A percentile compares a stretch with the other conserved stretches of the same genome.
Evolutionary conservation across 2,329 filamentous ascomycete species (phyloP).

Genomic region (Monilinia fructigena): DNA sequence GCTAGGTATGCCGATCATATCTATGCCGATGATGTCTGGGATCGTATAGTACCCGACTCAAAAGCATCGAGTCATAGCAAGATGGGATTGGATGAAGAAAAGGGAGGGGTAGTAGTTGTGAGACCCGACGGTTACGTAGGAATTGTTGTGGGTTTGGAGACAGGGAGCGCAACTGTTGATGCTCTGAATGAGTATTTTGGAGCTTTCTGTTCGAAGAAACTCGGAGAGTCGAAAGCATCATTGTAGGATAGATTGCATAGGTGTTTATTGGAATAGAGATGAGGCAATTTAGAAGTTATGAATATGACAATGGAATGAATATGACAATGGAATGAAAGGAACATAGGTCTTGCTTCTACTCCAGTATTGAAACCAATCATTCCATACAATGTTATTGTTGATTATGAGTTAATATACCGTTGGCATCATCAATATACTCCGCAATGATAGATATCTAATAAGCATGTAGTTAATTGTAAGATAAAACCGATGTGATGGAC

Average conservation of each 20-base stretch:
- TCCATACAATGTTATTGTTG: too few species aligned
- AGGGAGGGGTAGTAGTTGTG: conserved; percentile 78
- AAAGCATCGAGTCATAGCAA: conserved; percentile 79
- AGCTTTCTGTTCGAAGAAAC: conserved; percentile 64
- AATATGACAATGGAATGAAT: neutral
- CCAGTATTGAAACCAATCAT: too few species aligned
- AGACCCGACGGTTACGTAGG: conserved; percentile 86
- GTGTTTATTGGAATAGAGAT: neutral
- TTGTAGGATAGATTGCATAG: conserved; percentile 37
- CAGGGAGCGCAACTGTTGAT: conserved; percentile 77
- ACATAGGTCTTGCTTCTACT: too few species aligned
- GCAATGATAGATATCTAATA: too few species aligned
- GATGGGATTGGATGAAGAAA: conserved; percentile 73
- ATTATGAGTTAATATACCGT: too few species aligned
- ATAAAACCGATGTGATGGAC: too few species aligned
- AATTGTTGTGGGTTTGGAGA: conserved; percentile 68
- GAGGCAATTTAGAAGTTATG: neutral
- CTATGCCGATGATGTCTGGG: conserved; percentile 81
- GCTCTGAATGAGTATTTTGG: conserved; percentile 81
- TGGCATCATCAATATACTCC: too few species aligned
- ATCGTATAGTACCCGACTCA: conserved; percentile 66
- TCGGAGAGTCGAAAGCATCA: conserved; percentile 45
- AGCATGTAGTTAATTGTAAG: too few species aligned
- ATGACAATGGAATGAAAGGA: too few species aligned
- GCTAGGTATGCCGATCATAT: conserved; percentile 77